Evolutionary conservation across 2,329 filamentous ascomycete species (phyloP).

Genomic region (Escovopsis sp.): DNA sequence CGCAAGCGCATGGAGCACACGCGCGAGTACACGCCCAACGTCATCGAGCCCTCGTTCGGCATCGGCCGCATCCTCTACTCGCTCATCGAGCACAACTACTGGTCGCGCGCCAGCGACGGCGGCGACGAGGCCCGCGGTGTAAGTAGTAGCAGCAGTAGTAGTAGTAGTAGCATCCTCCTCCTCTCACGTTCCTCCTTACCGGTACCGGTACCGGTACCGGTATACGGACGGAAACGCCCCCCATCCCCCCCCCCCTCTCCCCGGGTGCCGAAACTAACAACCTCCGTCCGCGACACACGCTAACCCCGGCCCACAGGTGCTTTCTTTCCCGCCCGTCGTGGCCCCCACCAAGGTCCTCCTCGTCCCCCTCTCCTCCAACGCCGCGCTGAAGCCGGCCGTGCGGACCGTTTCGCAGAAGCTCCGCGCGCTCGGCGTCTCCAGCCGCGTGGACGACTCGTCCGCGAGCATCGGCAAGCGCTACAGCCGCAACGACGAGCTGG

Average conservation of each 20-base stretch:
- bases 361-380: slow-evolving; percentile 71
- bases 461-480: slow-evolving; percentile 93
- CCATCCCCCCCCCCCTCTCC: too few relatives aligned
- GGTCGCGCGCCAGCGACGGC: slow-evolving; percentile 54
- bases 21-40: slow-evolving; percentile 86
- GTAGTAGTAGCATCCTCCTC: too few relatives aligned
- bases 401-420: slow-evolving; percentile 61
- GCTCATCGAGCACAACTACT: slow-evolving; percentile 89
- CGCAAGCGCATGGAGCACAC: slow-evolving; percentile 69
- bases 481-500: slow-evolving; percentile 86
- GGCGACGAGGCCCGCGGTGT: slow-evolving; percentile 68
- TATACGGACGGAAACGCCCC: too few relatives aligned
- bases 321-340: slow-evolving; percentile 45
- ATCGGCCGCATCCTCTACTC: slow-evolving; percentile 90
- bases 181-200: too few relatives aligned
- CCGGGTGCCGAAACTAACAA: too few relatives aligned
- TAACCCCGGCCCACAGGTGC: slow-evolving; percentile 21
- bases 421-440: slow-evolving; percentile 63
- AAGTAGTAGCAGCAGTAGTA: slow-evolving; percentile 28
- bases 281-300: too few relatives aligned
- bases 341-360: slow-evolving; percentile 94
- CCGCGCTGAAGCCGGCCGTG: slow-evolving; percentile 66
- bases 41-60: slow-evolving; percentile 95
- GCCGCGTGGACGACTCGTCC: slow-evolving; percentile 76
- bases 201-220: too few relatives aligned